Evolutionary conservation across 2,329 filamentous ascomycete species (phyloP).

Genomic region (Aspergillus vadensis): DNA sequence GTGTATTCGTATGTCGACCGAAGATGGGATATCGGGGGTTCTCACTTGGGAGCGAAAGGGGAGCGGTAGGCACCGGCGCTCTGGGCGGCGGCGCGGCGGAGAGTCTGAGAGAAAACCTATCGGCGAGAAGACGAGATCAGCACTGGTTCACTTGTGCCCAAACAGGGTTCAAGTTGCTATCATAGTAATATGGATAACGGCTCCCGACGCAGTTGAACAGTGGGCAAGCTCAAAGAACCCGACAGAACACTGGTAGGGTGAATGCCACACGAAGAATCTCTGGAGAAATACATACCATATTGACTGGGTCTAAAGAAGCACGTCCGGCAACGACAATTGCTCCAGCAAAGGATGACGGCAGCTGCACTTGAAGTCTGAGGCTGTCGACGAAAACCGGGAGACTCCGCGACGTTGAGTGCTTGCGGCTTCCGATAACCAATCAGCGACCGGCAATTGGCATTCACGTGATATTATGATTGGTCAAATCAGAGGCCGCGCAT

Average conservation of each 20-base stretch:
- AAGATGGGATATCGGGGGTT: conserved; percentile 14
- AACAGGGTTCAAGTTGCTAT: background rate
- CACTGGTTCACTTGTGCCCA: conserved; percentile 12
- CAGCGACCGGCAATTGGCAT: conserved; percentile 19
- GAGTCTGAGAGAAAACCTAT: conserved; percentile 37
- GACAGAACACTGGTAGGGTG: background rate
- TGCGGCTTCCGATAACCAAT: conserved; percentile 28
- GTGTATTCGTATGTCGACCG: background rate
- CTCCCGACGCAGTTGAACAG: background rate
- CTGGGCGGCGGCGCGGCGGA: conserved; percentile 43
- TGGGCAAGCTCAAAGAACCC: background rate
- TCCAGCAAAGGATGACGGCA: conserved; percentile 24
- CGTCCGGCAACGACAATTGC: conserved; percentile 30
- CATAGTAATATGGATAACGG: background rate
- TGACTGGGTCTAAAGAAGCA: conserved; percentile 26
- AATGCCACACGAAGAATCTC: background rate
- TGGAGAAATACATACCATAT: conserved; percentile 33
- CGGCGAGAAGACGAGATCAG: conserved; percentile 14
- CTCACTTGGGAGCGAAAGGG: conserved; percentile 61
- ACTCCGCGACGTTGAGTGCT: conserved; percentile 32
- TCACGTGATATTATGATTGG: conserved; percentile 21
- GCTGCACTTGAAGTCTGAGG: conserved; percentile 16
- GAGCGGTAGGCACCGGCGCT: conserved; percentile 51
- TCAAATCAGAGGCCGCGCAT: conserved; percentile 24
- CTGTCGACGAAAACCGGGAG: conserved; percentile 41